Evolutionary conservation across 2,329 filamentous ascomycete genomes (phyloP).

Genomic region (Didymella pinodella): DNA sequence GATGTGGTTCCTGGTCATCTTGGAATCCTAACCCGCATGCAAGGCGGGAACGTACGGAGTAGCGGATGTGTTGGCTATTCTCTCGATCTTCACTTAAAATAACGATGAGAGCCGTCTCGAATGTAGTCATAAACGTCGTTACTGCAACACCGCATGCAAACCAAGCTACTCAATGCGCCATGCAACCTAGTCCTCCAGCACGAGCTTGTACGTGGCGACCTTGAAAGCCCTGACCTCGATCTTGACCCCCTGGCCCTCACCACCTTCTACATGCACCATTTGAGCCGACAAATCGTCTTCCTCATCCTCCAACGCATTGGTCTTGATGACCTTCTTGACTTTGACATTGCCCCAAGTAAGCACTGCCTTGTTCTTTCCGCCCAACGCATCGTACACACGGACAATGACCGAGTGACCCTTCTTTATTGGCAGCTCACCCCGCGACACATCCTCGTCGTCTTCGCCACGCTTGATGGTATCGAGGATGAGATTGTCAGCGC

Average conservation of each 20-base stretch:
- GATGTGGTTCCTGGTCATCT: no score
- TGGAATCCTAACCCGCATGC: no score
- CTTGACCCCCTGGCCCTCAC: constrained; percentile 58
- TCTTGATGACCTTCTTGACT: constrained; percentile 80
- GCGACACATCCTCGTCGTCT: constrained; percentile 62
- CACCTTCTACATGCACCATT: constrained; percentile 58
- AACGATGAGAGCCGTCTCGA: no score
- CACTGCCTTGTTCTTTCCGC: constrained; percentile 77
- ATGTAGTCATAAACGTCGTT: no score
- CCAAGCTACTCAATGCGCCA: no score
- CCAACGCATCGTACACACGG: constrained; percentile 86
- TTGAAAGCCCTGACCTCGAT: constrained; percentile 77
- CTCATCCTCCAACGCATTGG: constrained; percentile 90
- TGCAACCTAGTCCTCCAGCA: constrained; percentile 8
- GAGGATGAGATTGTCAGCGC: constrained; percentile 73
- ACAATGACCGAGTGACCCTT: constrained; percentile 82
- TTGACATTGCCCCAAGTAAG: constrained; percentile 71
- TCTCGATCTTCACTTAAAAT: no score
- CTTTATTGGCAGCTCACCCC: constrained; percentile 64
- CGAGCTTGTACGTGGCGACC: constrained; percentile 78
- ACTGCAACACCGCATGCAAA: no score
- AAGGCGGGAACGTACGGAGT: no score
- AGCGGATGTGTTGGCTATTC: no score
- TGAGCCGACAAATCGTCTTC: constrained; percentile 58
- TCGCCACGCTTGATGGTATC: constrained; percentile 89